A percentile compares a stretch with the other conserved stretches of the same genome.
These are phyloP conservation scores for Peribolospora baueri DNA, from an alignment of 768 basidiomycete genomes.

Conservation along the genomic window DNA sequence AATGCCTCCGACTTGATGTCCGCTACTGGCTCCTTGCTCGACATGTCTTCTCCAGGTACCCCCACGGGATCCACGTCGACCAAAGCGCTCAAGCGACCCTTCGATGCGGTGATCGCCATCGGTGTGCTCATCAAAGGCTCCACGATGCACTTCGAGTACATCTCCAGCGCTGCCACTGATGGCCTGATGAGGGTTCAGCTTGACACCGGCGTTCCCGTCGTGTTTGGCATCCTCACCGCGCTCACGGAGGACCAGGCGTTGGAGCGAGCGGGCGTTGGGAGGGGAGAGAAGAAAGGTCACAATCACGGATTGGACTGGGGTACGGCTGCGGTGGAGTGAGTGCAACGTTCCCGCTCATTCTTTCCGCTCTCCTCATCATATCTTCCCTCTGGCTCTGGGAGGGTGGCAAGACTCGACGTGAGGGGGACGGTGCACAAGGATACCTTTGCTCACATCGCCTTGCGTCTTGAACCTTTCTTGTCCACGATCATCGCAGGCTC, in stretches of 20 bases:
- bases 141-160: conserved; percentile 99
- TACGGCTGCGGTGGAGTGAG: conserved; percentile 60
- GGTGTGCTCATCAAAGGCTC: conserved; percentile 93
- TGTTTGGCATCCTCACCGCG: conserved; percentile 87
- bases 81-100: conserved; percentile 34
- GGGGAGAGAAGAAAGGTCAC: conserved; percentile 47
- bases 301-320: conserved; percentile 99
- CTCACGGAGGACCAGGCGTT: conserved; percentile 83
- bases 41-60: conserved; percentile 28
- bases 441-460: no score
- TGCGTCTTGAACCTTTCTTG: no score
- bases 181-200: conserved; percentile 84
- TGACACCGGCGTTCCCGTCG: conserved; percentile 77
- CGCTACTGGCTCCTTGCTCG: conserved; percentile 24
- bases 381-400: no score
- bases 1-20: conserved; percentile 58
- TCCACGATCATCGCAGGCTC: neutral
- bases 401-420: no score
- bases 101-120: conserved; percentile 89
- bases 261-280: conserved; percentile 70
- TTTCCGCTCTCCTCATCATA: no score
- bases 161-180: conserved; percentile 75
- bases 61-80: conserved; percentile 24
- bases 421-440: no score
- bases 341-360: neutral